Conservation (phyloP, 2,329 filamentous ascomycete species). For the Monilinia vaccinii-corymbosi region DNA sequence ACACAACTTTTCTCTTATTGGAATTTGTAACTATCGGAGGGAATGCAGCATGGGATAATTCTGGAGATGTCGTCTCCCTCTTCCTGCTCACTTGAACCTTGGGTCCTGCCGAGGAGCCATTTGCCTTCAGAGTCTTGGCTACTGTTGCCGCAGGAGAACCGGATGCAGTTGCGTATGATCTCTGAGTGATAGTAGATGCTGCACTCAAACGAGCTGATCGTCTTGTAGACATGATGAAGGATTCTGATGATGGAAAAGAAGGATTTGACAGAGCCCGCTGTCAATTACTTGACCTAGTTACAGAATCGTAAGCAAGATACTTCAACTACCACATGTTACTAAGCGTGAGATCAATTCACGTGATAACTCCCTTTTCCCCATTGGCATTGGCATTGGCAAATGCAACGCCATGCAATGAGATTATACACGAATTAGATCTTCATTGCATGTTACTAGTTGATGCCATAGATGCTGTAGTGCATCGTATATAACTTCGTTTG, state of each 20-base stretch:
- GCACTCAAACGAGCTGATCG: conserved; percentile 24
- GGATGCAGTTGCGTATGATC: background rate
- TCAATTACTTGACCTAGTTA: conserved; percentile 17
- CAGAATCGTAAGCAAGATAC: conserved; percentile 1
- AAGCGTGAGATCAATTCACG: background rate
- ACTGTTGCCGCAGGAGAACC: background rate
- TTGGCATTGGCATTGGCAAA: background rate
- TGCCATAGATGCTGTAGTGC: too few relatives aligned
- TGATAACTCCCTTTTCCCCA: conserved; percentile 2
- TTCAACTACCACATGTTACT: background rate
- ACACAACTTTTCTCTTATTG: background rate
- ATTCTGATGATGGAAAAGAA: conserved; percentile 4
- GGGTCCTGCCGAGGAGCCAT: conserved; percentile 3
- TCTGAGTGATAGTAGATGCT: conserved; percentile 12
- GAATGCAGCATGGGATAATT: background rate
- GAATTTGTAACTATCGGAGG: background rate
- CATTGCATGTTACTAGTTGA: too few relatives aligned
- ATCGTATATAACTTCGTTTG: too few relatives aligned
- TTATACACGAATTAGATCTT: too few relatives aligned
- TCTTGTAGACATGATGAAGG: conserved; percentile 23
- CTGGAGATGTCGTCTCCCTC: background rate
- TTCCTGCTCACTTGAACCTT: conserved; percentile 14
- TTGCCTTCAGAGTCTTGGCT: background rate
- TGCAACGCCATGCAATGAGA: background rate
- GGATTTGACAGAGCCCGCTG: conserved; percentile 8